Evolutionary conservation across 805 yeast species (phyloP), one percentile per base, ranked within the genome.

Genomic region (Wickerhamiella bombiphila): DNA sequence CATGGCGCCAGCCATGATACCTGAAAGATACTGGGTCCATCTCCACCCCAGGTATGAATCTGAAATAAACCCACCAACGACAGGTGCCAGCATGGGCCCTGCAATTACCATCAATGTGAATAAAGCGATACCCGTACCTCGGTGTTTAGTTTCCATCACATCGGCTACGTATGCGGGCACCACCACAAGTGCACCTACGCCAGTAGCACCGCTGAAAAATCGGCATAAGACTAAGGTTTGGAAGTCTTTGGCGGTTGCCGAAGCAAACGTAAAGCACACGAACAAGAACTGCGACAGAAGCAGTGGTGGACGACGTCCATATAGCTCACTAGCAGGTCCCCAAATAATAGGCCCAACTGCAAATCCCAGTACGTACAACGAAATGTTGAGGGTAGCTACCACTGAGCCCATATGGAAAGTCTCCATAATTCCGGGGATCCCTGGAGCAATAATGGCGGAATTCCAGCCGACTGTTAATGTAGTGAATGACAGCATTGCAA

Each of bases 331-430:
- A 25, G 79, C 56, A 3, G 94, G 94, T 22, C 91, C 94, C 82
- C 91, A 85, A 30, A 81, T 51, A 36, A 85, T 64, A 3, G 97
- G 96, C 16, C 95, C 94, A 1, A 82, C 67, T 1, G 94, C 95
- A 58, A 85, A 86, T 6, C 96, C 97, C 30, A 82, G 57, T 11
- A 86, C 94, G 51, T 72, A 86, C 15, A 85, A 64, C 0, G 95
- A 73, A 5, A 82, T 68, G 41, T 82, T 79, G 33, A 88, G 65
- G 17, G 80, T 68, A 9, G 78, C 77, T 14, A 75, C 85, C 9
- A 73, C 78, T 4, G 51, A 41, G 25, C 80, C 76, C 34, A 86
- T 74, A 42, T 69, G 69, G 58, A 59, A 85, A 28, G 66, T 58
- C 34, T 45, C 60, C 44, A 69, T 63, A 29, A 74, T 55, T 14